phyloP scores from a whole-genome alignment of 108 stramenopile genomes.

The Seminavis robusta region DNA sequence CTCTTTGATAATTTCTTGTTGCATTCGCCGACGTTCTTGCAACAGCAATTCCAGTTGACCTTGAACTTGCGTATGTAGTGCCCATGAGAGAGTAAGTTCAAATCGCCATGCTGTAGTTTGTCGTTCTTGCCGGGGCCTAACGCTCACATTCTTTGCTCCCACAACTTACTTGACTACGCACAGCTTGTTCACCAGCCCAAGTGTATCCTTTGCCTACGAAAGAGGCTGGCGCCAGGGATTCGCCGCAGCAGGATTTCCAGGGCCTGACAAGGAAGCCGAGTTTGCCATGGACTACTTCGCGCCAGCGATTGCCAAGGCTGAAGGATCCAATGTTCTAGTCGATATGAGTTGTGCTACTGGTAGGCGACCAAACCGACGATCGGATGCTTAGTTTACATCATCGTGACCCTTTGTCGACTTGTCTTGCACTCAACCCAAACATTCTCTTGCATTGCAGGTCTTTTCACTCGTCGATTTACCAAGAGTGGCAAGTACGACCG shows the following conservation, averaged over 20 bases:
- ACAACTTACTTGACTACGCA: conserved; percentile 45
- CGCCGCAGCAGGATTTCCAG: conserved; percentile 89
- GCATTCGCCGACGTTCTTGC: neutral
- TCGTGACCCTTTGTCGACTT: neutral
- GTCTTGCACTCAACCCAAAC: neutral
- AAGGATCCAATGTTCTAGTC: conserved; percentile 54
- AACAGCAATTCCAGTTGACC: neutral
- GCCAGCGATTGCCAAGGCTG: conserved; percentile 36
- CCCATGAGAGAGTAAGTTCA: neutral
- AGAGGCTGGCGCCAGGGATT: conserved; percentile 94
- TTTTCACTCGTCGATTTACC: conserved; percentile 88
- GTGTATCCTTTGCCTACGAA: conserved; percentile 91
- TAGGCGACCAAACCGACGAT: conserved; percentile 13
- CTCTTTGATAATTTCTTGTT: neutral
- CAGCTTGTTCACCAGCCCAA: conserved; percentile 87
- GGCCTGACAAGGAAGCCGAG: conserved; percentile 80
- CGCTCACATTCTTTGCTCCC: neutral
- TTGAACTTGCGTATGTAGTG: neutral
- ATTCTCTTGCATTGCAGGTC: conserved; percentile 20
- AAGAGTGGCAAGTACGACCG: conserved; percentile 63
- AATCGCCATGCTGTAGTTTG: no score
- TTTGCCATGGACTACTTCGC: conserved; percentile 82
- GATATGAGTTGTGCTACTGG: conserved; percentile 95
- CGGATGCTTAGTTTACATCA: neutral
- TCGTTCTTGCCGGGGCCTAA: no score